A percentile compares a stretch with the other conserved stretches of the same genome.
These are phyloP conservation scores for Millerozyma miso DNA, from an alignment of 805 yeast species.

Conservation along the genomic window DNA sequence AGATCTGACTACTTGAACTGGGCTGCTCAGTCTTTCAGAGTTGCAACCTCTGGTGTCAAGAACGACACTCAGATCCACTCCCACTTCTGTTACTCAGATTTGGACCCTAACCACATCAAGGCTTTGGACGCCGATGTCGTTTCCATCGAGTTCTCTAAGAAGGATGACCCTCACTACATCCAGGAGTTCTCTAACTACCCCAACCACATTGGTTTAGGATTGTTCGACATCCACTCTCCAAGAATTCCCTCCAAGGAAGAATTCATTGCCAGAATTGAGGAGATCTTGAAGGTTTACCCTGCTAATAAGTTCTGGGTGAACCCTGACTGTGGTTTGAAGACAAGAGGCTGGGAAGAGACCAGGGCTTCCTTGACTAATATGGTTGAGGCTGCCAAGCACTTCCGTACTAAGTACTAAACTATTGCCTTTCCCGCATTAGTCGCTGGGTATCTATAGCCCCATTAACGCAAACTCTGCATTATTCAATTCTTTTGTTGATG, in stretches of 20 bases:
- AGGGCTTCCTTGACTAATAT: constrained; percentile 92
- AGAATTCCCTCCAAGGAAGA: constrained; percentile 98
- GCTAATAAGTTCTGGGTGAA: constrained; percentile 99
- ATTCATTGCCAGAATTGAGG: constrained; percentile 88
- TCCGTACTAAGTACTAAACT: constrained; percentile 45
- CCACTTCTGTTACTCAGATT: constrained; percentile 99
- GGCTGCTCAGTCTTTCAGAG: constrained; percentile 99
- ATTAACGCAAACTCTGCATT: constrained; percentile 21
- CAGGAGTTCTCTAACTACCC: constrained; percentile 98
- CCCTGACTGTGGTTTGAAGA: constrained; percentile 99
- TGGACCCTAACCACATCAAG: constrained; percentile 99
- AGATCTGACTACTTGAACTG: constrained; percentile 94
- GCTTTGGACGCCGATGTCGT: constrained; percentile 99
- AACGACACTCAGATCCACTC: constrained; percentile 98
- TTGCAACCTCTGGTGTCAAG: constrained; percentile 96
- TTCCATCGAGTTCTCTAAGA: constrained; percentile 98
- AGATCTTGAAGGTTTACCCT: constrained; percentile 95
- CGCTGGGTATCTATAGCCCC: constrained; percentile 5
- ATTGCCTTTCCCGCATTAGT: background rate
- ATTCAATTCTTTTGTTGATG: constrained; percentile 42
- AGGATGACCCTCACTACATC: constrained; percentile 98
- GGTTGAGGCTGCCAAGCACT: constrained; percentile 98
- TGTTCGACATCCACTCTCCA: constrained; percentile 99
- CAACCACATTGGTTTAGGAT: constrained; percentile 99
- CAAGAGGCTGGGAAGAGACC: constrained; percentile 99